These are phyloP conservation scores for Heliamphora exappendiculata DNA, from an alignment of 148 eudicot species.

Conservation along the genomic window DNA sequence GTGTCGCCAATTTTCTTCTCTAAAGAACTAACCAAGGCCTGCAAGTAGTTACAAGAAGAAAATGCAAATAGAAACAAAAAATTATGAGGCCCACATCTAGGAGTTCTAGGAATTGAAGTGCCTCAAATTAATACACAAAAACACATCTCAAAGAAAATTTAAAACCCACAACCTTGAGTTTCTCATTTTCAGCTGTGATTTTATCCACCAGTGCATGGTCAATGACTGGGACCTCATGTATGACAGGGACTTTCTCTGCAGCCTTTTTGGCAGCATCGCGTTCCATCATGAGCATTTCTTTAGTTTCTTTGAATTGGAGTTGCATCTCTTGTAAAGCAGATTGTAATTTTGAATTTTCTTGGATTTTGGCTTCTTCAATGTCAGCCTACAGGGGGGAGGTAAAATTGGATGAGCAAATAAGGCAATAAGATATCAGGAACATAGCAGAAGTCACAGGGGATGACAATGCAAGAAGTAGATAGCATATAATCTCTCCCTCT, in stretches of 20 bases:
- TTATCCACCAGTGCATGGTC: constrained; percentile 64
- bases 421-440: neutral
- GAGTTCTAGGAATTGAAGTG: neutral
- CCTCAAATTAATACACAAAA: neutral
- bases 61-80: neutral
- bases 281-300: constrained; percentile 64
- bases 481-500: neutral
- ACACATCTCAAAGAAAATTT: constrained; percentile 2
- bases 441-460: constrained; percentile 2
- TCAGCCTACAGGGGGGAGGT: constrained; percentile 67
- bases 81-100: neutral
- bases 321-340: constrained; percentile 66
- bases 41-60: constrained; percentile 16
- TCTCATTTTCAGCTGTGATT: constrained; percentile 78
- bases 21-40: constrained; percentile 76
- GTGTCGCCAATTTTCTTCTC: constrained; percentile 82
- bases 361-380: constrained; percentile 82
- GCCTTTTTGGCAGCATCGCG: constrained; percentile 58
- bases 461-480: neutral
- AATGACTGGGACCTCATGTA: constrained; percentile 82
- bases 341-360: constrained; percentile 77
- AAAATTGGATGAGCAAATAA: neutral
- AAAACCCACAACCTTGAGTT: constrained; percentile 59
- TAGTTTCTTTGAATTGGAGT: constrained; percentile 64
- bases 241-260: constrained; percentile 56